Evolutionary conservation across 352 stramenopile genomes (phyloP), one percentile per base, ranked within the genome.

Genomic region (Phytopythium aichiense): DNA sequence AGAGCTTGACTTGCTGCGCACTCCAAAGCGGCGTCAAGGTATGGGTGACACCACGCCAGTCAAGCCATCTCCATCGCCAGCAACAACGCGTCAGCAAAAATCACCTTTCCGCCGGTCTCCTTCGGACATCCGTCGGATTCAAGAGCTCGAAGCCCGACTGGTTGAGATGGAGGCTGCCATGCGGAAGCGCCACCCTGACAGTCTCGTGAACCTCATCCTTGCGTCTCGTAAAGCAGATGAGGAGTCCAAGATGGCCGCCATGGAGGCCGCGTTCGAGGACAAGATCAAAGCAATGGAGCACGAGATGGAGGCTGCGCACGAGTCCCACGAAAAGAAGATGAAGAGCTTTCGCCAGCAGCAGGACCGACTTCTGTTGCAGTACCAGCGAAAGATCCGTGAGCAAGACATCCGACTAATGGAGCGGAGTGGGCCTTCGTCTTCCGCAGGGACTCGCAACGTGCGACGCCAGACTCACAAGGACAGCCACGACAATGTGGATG

Each of bases 291-390:
- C 67, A 12, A 54, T 90, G 42, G 66, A 75, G 18, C 61, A 67
- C 2, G 76, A 94, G 38, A 60, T 92, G 30, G 77, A 88, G 31
- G 57, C 72, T 52, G 50, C 76, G 16, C 72, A 91, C n/a, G 60
- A 74, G 30, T 25, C 64, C 7, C 79, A 80, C 52, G 80, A 91
- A 54, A 79, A 65, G 23, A 90, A 81, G 57, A 61, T 94, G 18
- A 70, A 72, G 20, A 79, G 74, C 23, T 93, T 92, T 66, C 80
- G 84, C 0, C 87, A 94, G 49, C 87, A 92, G 56, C 84, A 94
- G 57, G 83, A 95, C 42, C 87, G 81, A 30, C 58, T 95, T 4
- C 60, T 94, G 12, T 57, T 84, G 46, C 80, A 94, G 23, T 90
- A 88, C 49, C 74, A 87, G 50, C 81, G 79, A 9, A 87, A 77